These are phyloP conservation scores for Fusarium concolor DNA, from an alignment of 2,329 filamentous ascomycete species.

Conservation along the genomic window DNA sequence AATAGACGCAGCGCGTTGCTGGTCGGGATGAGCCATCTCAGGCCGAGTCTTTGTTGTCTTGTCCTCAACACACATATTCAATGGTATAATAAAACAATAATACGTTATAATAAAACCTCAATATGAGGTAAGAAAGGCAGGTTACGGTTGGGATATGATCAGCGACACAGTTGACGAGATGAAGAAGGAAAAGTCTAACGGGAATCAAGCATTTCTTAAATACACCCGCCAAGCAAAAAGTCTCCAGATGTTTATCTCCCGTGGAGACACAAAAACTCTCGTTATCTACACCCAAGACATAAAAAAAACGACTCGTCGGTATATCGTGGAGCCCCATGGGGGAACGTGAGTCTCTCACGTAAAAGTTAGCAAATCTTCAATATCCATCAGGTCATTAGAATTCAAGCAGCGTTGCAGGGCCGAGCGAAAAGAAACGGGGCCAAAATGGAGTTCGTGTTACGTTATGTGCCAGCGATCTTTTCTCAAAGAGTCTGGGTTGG, in stretches of 20 bases:
- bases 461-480: constrained; percentile 40
- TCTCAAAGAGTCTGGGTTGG: constrained; percentile 1
- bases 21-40: constrained; percentile 20
- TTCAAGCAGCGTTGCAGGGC: neutral
- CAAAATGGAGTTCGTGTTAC: constrained; percentile 27
- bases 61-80: constrained; percentile 12
- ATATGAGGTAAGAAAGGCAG: neutral
- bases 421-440: constrained; percentile 10
- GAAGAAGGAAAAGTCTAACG: constrained; percentile 1
- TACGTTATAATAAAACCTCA: neutral
- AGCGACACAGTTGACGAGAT: constrained; percentile 12
- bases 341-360: constrained; percentile 33
- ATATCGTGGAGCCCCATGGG: constrained; percentile 40
- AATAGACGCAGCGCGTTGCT: constrained; percentile 18
- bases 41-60: constrained; percentile 26
- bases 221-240: constrained; percentile 28
- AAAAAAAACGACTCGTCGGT: constrained; percentile 7
- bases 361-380: constrained; percentile 39
- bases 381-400: constrained; percentile 37
- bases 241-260: constrained; percentile 23
- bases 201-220: constrained; percentile 16
- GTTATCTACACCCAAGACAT: constrained; percentile 15
- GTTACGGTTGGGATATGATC: neutral
- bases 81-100: neutral
- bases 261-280: constrained; percentile 3